phyloP scores from a whole-genome alignment of 2,329 filamentous ascomycete species.

The Juglanconis juglandina region DNA sequence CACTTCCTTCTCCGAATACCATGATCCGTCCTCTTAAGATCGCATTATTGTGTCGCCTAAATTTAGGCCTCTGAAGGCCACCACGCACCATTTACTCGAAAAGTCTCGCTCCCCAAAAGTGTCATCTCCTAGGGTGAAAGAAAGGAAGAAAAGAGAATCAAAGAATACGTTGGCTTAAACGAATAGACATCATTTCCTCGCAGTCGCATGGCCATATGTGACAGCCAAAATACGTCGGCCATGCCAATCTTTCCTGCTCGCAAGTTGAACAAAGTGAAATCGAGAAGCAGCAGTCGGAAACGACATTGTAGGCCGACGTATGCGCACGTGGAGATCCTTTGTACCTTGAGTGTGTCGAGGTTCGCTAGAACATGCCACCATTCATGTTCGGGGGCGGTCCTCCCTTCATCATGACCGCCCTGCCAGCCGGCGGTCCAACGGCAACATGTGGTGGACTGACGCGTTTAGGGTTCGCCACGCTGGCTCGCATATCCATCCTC shows the following conservation, averaged over 20 bases:
- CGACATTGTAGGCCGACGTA: background rate
- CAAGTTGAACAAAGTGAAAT: background rate
- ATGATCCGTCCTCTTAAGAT: background rate
- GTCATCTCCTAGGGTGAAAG: background rate
- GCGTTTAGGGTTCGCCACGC: constrained; percentile 21
- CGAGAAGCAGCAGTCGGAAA: constrained; percentile 11
- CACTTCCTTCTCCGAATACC: background rate
- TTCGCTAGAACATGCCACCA: constrained; percentile 31
- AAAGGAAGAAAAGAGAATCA: background rate
- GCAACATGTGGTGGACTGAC: constrained; percentile 27
- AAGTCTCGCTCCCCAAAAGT: background rate
- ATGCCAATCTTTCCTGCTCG: background rate
- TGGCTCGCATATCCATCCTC: constrained; percentile 20
- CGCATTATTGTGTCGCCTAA: background rate
- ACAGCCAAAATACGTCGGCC: constrained; percentile 11
- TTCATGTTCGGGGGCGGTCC: constrained; percentile 26
- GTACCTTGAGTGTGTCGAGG: background rate
- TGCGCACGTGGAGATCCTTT: background rate
- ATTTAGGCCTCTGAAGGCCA: background rate
- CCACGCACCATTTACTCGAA: background rate
- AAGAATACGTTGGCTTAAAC: constrained; percentile 19
- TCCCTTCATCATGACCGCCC: constrained; percentile 31
- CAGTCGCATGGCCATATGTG: constrained; percentile 21
- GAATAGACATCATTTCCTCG: constrained; percentile 28
- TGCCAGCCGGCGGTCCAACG: constrained; percentile 32